Conservation (phyloP, 139 green algal species). For the Eudorina sp. region DNA sequence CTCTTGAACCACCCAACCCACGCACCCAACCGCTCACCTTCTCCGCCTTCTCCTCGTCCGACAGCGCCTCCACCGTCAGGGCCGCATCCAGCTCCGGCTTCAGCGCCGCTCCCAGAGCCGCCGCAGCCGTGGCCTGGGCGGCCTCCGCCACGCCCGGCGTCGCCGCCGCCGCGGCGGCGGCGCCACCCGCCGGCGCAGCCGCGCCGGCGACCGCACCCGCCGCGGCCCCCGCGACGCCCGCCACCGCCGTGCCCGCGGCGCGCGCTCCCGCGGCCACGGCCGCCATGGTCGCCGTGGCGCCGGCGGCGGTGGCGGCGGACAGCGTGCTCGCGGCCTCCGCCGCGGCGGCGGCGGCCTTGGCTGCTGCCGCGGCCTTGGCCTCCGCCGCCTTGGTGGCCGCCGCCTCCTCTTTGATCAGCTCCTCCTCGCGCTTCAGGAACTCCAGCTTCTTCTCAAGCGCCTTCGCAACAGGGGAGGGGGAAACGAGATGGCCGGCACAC, state of each 20-base stretch:
- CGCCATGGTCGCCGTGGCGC: neutral
- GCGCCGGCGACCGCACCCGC: neutral
- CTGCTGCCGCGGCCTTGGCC: neutral
- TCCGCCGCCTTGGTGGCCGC: conserved; percentile 23
- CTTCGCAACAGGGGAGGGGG: too few species aligned
- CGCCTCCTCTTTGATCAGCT: conserved; percentile 75
- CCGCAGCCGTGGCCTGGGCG: conserved; percentile 29
- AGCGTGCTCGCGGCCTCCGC: neutral
- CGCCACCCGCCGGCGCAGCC: neutral
- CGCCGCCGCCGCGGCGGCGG: neutral
- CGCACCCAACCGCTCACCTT: conserved; percentile 42
- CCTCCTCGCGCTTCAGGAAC: conserved; percentile 88
- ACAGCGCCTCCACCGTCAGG: conserved; percentile 31
- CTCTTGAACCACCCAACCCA: too few species aligned
- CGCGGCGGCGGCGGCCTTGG: neutral
- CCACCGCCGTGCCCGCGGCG: conserved; percentile 31
- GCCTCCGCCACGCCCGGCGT: neutral
- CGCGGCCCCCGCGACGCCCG: neutral
- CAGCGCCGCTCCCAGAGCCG: conserved; percentile 52
- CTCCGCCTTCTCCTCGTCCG: conserved; percentile 70
- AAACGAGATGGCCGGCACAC: too few species aligned
- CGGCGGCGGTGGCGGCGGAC: conserved; percentile 13
- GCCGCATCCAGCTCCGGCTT: conserved; percentile 50
- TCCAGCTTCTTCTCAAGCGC: conserved; percentile 82
- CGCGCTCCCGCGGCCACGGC: conserved; percentile 43